phyloP scores from a whole-genome alignment of 306 rosid species.

The Macrotyloma uniflorum region DNA sequence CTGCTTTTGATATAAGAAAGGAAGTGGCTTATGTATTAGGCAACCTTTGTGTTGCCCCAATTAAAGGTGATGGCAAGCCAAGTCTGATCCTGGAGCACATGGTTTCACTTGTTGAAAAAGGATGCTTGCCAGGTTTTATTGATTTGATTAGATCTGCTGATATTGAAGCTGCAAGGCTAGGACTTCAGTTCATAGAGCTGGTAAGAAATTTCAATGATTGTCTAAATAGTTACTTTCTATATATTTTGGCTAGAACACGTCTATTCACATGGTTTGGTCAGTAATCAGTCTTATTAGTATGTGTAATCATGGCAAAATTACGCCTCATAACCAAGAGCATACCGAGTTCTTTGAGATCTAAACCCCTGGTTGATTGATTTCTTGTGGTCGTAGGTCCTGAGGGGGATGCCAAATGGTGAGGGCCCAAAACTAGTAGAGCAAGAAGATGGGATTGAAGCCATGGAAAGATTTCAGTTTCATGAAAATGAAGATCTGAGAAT shows the following conservation, averaged over 20 bases:
- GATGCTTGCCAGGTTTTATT: slow-evolving; percentile 83
- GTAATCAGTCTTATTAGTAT: background rate
- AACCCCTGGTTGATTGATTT: slow-evolving; percentile 21
- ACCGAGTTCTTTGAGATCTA: slow-evolving; percentile 12
- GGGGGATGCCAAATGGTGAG: slow-evolving; percentile 87
- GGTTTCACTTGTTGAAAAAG: slow-evolving; percentile 73
- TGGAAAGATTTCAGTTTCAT: slow-evolving; percentile 97
- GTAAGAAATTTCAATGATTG: slow-evolving; percentile 53
- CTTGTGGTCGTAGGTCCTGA: slow-evolving; percentile 66
- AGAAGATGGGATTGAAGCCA: slow-evolving; percentile 93
- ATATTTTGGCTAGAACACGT: slow-evolving; percentile 24
- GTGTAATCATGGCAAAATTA: background rate
- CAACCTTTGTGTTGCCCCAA: slow-evolving; percentile 82
- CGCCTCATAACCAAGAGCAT: background rate
- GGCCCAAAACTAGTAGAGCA: slow-evolving; percentile 91
- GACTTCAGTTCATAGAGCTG: slow-evolving; percentile 90
- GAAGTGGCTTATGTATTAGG: slow-evolving; percentile 94
- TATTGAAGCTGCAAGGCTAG: slow-evolving; percentile 87
- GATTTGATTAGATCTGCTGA: slow-evolving; percentile 88
- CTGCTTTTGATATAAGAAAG: slow-evolving; percentile 87
- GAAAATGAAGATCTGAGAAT: slow-evolving; percentile 90
- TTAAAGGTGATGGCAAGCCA: slow-evolving; percentile 66
- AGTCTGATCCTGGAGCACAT: slow-evolving; percentile 73
- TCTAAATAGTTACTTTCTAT: background rate
- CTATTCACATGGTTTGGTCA: slow-evolving; percentile 8